Evolutionary conservation across 2,329 filamentous ascomycete species (phyloP), one percentile per base, ranked within the genome.

Genomic region (Purpureocillium lavendulum): DNA sequence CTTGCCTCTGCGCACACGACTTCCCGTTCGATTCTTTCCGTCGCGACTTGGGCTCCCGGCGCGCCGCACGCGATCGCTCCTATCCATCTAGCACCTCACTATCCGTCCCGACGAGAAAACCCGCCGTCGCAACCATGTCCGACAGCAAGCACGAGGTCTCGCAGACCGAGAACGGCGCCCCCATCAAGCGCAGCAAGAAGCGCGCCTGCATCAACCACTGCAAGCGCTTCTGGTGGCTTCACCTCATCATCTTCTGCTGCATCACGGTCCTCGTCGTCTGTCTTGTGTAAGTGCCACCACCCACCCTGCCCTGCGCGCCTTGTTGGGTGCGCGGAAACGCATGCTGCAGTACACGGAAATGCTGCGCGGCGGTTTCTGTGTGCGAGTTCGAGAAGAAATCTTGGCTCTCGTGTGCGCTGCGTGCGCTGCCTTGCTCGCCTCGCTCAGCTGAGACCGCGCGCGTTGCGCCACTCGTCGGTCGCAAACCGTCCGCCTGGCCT

Each of bases 191-290:
- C 14, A 38, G 52, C 38, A 66, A 65, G 54, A 64, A 58, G 46
- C 58, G 63, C 43, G 55, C 56, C 24, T 61, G 62, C 47, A 59
- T 60, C 40, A 60, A 65, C 35, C 73, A 77, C 53, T 71, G 69
- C 55, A 67, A 59, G 52, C 67, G 63, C 48, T 80, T 72, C 49
- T 82, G 78, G 79, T 82, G 78, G 77, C 50, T 68, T 45, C 68
- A 79, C 49, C 55, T 80, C 42, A 60, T 82, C 42, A 54, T 66
- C 13, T 55, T 77, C 38, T 52, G 71, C 41, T 47, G 67, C 44
- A 57, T 77, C 33, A 55, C 71, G 33, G 64, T 77, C 28, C 57
- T 83, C 12, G 62, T 78, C 30, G 69, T 83, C 14, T 65, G 74
- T 30, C 61, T 79, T 30, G 57, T 82, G 78, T 82, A 65, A 71